Evolutionary conservation across 768 basidiomycete species (phyloP).

Genomic region (Hypsizygus marmoreus): DNA sequence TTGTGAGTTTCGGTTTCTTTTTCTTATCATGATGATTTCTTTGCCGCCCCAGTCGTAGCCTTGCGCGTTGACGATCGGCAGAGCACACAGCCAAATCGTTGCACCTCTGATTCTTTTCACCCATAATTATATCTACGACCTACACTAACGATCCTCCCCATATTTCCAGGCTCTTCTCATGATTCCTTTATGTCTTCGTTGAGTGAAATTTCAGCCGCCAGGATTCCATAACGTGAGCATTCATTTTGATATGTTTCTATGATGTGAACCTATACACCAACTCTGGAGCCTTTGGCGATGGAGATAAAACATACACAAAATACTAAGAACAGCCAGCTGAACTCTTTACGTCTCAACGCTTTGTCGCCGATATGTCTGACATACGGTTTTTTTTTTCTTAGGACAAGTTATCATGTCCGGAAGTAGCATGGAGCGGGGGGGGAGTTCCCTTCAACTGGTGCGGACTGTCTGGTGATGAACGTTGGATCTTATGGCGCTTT

Average conservation of each 20-base stretch:
- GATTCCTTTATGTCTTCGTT: conserved; percentile 5
- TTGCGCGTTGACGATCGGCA: conserved; percentile 62
- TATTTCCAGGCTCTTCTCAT: conserved; percentile 6
- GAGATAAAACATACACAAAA: conserved; percentile 43
- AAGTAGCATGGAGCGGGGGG: too few relatives aligned
- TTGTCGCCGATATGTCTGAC: conserved; percentile 4
- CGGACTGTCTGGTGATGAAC: not conserved
- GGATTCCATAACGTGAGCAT: too few relatives aligned
- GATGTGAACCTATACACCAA: conserved; percentile 51
- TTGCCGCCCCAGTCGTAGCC: conserved; percentile 81
- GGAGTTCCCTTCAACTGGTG: too few relatives aligned
- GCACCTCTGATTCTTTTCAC: conserved; percentile 54
- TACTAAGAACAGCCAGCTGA: conserved; percentile 71
- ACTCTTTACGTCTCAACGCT: conserved; percentile 14
- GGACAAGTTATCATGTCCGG: too few relatives aligned
- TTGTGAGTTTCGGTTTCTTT: conserved; percentile 29
- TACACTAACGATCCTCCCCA: too few relatives aligned
- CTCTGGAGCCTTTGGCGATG: conserved; percentile 48
- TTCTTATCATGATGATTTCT: conserved; percentile 53
- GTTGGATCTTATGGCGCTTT: too few relatives aligned
- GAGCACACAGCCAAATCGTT: conserved; percentile 70
- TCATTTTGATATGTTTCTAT: conserved; percentile 22
- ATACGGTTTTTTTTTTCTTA: conserved; percentile 3
- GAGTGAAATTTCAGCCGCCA: conserved; percentile 11
- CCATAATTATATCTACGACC: too few relatives aligned